Evolutionary conservation across 805 yeast genomes (phyloP).

Genomic region (Zygosaccharomyces gambellarensis): DNA sequence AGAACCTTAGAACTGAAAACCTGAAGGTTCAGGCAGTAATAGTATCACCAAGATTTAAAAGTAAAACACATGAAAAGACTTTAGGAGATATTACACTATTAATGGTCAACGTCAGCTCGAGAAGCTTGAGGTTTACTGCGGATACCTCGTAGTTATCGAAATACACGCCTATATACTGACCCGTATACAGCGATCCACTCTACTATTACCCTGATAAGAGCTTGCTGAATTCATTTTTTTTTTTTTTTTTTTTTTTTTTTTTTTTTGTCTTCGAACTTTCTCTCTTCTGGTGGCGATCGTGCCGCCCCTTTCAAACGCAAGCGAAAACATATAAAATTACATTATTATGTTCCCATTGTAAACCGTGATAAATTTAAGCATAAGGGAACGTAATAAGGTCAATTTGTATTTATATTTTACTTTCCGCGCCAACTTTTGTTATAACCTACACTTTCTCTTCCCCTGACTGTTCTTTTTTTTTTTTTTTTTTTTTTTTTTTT

Average conservation of each 20-base stretch:
- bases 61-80: no score
- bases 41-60: no score
- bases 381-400: background rate
- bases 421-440: background rate
- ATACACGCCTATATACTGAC: no score
- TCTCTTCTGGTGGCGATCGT: conserved; percentile 1
- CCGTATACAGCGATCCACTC: background rate
- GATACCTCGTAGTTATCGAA: no score
- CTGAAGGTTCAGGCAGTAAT: no score
- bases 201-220: background rate
- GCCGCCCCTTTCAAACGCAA: conserved; percentile 4
- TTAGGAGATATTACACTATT: no score
- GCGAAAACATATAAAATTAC: background rate
- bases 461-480: background rate
- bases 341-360: background rate
- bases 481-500: background rate
- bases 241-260: no score
- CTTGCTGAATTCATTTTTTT: no score
- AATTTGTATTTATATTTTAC: background rate
- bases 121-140: no score
- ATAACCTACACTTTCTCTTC: no score
- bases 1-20: conserved; percentile 35
- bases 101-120: no score
- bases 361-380: background rate
- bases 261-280: no score